Percentiles rank a stretch among this genome's conserved stretches.
Conservation (phyloP, 2,329 filamentous ascomycete genomes). For the Aspergillus amoenus region DNA sequence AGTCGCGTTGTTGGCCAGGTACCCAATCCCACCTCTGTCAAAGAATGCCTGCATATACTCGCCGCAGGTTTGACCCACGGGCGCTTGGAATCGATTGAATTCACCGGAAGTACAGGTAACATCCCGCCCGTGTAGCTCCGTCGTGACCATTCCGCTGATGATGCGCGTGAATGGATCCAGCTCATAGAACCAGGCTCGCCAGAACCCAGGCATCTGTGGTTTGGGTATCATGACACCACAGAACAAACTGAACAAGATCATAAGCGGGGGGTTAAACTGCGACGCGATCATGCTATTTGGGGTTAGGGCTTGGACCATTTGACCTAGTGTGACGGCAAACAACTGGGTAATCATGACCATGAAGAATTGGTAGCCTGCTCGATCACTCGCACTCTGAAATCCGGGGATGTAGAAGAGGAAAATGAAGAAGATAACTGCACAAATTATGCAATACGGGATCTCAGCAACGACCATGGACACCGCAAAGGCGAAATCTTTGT, state of each 20-base stretch:
- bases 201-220: constrained; percentile 74
- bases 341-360: constrained; percentile 80
- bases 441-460: constrained; percentile 79
- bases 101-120: constrained; percentile 64
- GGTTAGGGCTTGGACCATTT: constrained; percentile 73
- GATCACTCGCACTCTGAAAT: constrained; percentile 60
- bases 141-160: constrained; percentile 76
- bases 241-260: constrained; percentile 81
- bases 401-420: constrained; percentile 84
- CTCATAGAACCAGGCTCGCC: constrained; percentile 77
- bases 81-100: constrained; percentile 67
- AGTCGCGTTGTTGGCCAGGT: constrained; percentile 66
- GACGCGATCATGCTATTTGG: constrained; percentile 76
- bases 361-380: constrained; percentile 84
- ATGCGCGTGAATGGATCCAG: constrained; percentile 81
- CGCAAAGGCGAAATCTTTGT: constrained; percentile 76
- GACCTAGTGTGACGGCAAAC: constrained; percentile 78
- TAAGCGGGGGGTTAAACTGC: constrained; percentile 77
- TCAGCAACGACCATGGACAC: constrained; percentile 77
- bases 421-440: constrained; percentile 76
- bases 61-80: constrained; percentile 65
- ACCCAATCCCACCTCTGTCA: constrained; percentile 65
- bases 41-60: constrained; percentile 76
- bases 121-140: constrained; percentile 65
- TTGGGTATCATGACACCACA: constrained; percentile 82